Evolutionary conservation across 2,329 filamentous ascomycete species (phyloP).

Genomic region (Botrytis elliptica): DNA sequence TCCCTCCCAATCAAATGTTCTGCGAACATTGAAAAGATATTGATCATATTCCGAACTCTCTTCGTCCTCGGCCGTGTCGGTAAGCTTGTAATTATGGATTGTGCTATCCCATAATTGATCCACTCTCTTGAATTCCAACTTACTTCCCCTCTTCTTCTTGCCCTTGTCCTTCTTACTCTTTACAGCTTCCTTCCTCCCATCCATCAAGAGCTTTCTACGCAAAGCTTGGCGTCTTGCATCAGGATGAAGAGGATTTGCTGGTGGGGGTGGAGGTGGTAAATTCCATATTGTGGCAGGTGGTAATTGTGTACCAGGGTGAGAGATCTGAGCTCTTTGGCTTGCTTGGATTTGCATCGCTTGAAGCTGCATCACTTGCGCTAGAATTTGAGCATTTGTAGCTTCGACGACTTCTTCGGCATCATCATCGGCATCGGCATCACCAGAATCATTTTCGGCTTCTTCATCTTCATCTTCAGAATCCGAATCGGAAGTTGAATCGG

Average conservation of each 20-base stretch:
- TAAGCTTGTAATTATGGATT: conserved; percentile 65
- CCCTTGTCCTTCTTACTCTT: conserved; percentile 44
- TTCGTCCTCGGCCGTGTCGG: conserved; percentile 64
- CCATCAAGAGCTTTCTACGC: conserved; percentile 31
- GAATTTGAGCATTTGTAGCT: conserved; percentile 26
- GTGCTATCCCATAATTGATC: conserved; percentile 60
- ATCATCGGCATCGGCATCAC: conserved; percentile 20
- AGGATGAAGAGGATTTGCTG: conserved; percentile 23
- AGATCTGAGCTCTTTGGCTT: conserved; percentile 19
- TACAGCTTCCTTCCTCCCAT: conserved; percentile 33
- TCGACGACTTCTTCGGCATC: conserved; percentile 21
- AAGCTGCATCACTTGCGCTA: conserved; percentile 34
- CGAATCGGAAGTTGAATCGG: conserved; percentile 38
- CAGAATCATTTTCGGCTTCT: conserved; percentile 20
- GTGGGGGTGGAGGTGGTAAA: conserved; percentile 20
- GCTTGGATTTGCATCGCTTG: conserved; percentile 32
- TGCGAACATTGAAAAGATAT: conserved; percentile 78
- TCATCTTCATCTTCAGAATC: conserved; percentile 31
- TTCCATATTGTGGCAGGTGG: conserved; percentile 7
- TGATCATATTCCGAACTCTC: conserved; percentile 68
- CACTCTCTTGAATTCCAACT: conserved; percentile 66
- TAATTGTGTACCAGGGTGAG: conserved; percentile 18
- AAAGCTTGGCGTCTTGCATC: conserved; percentile 29
- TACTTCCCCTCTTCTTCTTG: conserved; percentile 47
- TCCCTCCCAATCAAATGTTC: conserved; percentile 81